Evolutionary conservation across 345 rosid species (phyloP).

Genomic region (Mangifera indica): DNA sequence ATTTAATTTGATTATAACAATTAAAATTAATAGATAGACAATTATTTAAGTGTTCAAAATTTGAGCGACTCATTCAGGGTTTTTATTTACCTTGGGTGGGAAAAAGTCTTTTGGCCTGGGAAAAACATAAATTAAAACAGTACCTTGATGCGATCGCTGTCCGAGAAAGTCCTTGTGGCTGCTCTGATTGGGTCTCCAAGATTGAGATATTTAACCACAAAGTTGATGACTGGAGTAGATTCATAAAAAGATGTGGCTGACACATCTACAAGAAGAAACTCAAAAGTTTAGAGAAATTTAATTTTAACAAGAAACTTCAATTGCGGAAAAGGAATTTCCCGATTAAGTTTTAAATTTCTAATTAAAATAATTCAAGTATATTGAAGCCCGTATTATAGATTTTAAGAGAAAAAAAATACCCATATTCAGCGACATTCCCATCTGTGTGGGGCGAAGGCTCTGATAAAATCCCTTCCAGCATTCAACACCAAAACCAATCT

Average conservation of each 20-base stretch:
- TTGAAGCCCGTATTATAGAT: not conserved
- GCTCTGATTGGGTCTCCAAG: slow-evolving; percentile 9
- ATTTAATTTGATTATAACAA: too few species aligned
- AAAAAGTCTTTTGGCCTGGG: too few species aligned
- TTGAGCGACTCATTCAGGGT: too few species aligned
- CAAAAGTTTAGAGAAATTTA: not conserved
- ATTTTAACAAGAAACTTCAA: not conserved
- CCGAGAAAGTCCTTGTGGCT: not conserved
- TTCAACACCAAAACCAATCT: slow-evolving; percentile 58
- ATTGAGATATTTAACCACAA: slow-evolving; percentile 12
- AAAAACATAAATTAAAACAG: not conserved
- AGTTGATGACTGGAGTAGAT: slow-evolving; percentile 11
- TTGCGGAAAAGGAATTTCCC: not conserved
- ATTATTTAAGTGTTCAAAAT: too few species aligned
- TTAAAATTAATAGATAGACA: too few species aligned
- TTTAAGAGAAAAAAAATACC: slow-evolving; percentile 25
- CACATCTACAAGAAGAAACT: slow-evolving; percentile 14
- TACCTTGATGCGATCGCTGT: slow-evolving; percentile 6
- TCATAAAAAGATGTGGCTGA: slow-evolving; percentile 17
- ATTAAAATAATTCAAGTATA: not conserved
- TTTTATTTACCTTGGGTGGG: too few species aligned
- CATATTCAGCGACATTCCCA: slow-evolving; percentile 60
- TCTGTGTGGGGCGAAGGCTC: slow-evolving; percentile 63
- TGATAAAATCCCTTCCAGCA: slow-evolving; percentile 67
- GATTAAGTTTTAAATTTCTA: not conserved